Evolutionary conservation across 2,329 filamentous ascomycete species (phyloP), one percentile per base, ranked within the genome.

Genomic region (Nemania abortiva): DNA sequence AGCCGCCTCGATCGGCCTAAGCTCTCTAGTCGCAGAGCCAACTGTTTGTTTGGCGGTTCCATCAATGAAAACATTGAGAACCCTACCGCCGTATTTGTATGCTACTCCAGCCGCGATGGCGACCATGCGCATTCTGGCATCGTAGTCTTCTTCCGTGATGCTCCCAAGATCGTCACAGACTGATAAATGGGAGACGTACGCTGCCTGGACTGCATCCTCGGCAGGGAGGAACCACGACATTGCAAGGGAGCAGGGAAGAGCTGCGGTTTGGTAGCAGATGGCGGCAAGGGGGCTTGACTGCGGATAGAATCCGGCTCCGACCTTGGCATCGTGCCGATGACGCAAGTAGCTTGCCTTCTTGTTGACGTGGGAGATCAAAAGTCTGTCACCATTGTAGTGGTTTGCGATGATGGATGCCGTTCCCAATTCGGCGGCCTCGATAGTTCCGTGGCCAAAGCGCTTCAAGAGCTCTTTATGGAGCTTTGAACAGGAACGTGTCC

Each of bases 291-390:
- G 58, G 55, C 62, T 71, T 10, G 69, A 71, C 22, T 61, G 59
- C n/a, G 69, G 69, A 39, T 69, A 71, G 63, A 66, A 71, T 39
- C 58, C 62, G 2, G 69, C 59, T 13, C 66, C 69, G 9, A 64
- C 53, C 10, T 65, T 63, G 10, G 59, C 58, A 3, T 71, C 63
- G 2, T 64, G 11, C 0, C 58, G 63, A 49, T 71, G 69, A 3
- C 69, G 69, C 13, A 71, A 20, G 39, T 66, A 71, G 45, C 69
- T 71, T 1, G 69, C 69, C 24, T 71, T 71, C 52, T 71, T 71
- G 49, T 71, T 63, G 42, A 71, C 53, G 18, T 71, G 69, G 22
- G 60, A 34, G n/a, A 71, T 69, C 11, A 62, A 56, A 5, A 69
- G 63, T 29, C 66, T 61, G 13, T 71, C 60, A 7, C 62, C 69